Percentiles rank a stretch among this genome's conserved stretches.
Evolutionary conservation across 179 eudicot species (phyloP).

Genomic region (Camellia oleifera): DNA sequence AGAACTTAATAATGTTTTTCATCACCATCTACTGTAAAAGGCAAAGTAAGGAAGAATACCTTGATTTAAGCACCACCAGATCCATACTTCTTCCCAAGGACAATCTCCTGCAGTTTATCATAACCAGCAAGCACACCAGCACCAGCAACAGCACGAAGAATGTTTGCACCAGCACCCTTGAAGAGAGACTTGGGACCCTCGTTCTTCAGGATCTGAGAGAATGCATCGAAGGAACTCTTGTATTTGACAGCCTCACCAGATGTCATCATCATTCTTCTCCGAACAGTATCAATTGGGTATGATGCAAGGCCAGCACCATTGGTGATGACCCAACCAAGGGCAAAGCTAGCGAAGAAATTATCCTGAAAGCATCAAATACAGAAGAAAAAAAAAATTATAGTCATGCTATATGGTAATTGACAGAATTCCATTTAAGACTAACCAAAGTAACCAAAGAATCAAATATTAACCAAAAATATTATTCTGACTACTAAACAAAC

Average conservation of each 20-base stretch:
- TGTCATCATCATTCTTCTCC: constrained; percentile 61
- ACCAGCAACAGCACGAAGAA: constrained; percentile 56
- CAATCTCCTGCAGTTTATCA: constrained; percentile 50
- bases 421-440: neutral
- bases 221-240: constrained; percentile 49
- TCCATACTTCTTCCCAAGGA: constrained; percentile 56
- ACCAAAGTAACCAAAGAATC: neutral
- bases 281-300: constrained; percentile 53
- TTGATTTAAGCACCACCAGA: constrained; percentile 10
- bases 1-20: neutral
- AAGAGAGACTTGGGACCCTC: constrained; percentile 61
- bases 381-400: neutral
- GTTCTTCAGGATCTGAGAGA: constrained; percentile 48
- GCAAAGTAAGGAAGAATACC: neutral
- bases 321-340: constrained; percentile 59
- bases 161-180: constrained; percentile 66
- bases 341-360: constrained; percentile 56
- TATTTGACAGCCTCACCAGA: constrained; percentile 58
- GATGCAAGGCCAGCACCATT: constrained; percentile 60
- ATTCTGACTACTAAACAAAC: neutral
- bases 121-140: constrained; percentile 65
- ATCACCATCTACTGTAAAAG: neutral
- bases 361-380: constrained; percentile 29
- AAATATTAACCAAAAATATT: neutral
- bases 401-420: neutral